Conservation (phyloP, 2,329 filamentous ascomycete genomes). For the Botrytis byssoidea region DNA sequence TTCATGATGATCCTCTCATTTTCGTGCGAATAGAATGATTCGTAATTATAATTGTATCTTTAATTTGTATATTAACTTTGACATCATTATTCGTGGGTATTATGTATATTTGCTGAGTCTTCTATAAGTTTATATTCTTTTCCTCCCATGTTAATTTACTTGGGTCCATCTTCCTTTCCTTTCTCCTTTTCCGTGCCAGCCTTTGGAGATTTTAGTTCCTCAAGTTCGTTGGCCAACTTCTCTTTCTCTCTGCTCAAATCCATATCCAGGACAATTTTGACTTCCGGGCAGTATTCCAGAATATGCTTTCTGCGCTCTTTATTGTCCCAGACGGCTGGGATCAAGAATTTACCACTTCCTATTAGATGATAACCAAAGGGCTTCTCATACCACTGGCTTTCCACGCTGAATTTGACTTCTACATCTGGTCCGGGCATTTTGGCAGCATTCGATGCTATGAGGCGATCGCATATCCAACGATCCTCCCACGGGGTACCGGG, state of each 20-base stretch:
- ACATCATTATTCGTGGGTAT: not conserved
- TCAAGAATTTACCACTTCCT: slow-evolving; percentile 46
- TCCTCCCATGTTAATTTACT: not conserved
- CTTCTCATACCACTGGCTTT: slow-evolving; percentile 45
- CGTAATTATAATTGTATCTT: not conserved
- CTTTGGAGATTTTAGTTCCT: slow-evolving; percentile 5
- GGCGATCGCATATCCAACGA: slow-evolving; percentile 50
- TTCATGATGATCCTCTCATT: not conserved
- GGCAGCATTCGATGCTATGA: slow-evolving; percentile 38
- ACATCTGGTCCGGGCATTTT: slow-evolving; percentile 32
- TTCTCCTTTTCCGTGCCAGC: not conserved
- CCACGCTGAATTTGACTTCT: slow-evolving; percentile 47
- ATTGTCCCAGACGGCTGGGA: slow-evolving; percentile 47
- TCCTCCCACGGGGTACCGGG: slow-evolving; percentile 51
- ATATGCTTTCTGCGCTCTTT: slow-evolving; percentile 47
- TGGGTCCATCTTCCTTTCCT: not conserved
- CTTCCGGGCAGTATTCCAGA: slow-evolving; percentile 55
- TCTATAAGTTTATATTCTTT: not conserved
- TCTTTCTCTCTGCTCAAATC: slow-evolving; percentile 36
- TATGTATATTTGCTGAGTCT: not conserved
- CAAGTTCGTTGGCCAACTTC: slow-evolving; percentile 7
- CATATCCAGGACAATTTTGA: slow-evolving; percentile 56
- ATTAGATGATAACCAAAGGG: slow-evolving; percentile 58
- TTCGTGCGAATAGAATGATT: not conserved
- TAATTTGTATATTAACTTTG: not conserved